Base-by-base conservation (phyloP, 345 rosid species). In the Theobroma cacao region DNA sequence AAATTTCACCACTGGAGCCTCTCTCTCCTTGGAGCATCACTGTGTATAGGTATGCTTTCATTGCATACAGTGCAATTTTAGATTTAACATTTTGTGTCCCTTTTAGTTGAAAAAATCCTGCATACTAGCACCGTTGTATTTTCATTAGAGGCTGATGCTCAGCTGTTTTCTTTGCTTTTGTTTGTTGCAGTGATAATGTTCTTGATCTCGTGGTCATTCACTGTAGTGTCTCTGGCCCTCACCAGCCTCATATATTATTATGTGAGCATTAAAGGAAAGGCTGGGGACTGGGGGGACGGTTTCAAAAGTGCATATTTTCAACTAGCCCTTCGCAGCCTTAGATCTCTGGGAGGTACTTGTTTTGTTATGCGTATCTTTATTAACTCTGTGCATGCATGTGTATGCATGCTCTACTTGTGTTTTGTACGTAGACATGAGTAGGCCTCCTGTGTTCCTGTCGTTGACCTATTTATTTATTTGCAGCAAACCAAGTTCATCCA, bases 281-380 rank as follows among this genome's bases (percentile, higher is more conserved):
- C 98, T 53, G 99, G 98, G 79, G 98, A 97, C 85, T 97, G 99
- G 99, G 99, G 98, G 17, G 99, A 97, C 76, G 99, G 99, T 84
- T 91, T 97, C 88, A 97, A 97, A 90, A 97, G 99, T 87, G 99
- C 99, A 58, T 97, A 97, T 88, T 94, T 97, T 80, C 99, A 97
- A 84, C 85, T 94, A 79, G 99, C 99, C 71, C 99, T 97, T 52
- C 98, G 98, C 40, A 97, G 99, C 88, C 99, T 97, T 80, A 93
- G 99, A 69, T 94, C 99, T 22, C 85, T 97, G 34, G 99, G 99
- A 93, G 99, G 98, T 75, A 45, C 30, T 24, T 61, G 4, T 15
- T 45, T 5, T 18, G 43, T 28, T 30, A n/a, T 33, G 1, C 31
- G 60, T 45, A 62, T 17, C 4, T 45, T 30, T n/a, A 11, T 26